Percentiles rank a stretch among this genome's conserved stretches.
phyloP scores from a whole-genome alignment of 2,329 filamentous ascomycete species.

The Clonostachys sp. region DNA sequence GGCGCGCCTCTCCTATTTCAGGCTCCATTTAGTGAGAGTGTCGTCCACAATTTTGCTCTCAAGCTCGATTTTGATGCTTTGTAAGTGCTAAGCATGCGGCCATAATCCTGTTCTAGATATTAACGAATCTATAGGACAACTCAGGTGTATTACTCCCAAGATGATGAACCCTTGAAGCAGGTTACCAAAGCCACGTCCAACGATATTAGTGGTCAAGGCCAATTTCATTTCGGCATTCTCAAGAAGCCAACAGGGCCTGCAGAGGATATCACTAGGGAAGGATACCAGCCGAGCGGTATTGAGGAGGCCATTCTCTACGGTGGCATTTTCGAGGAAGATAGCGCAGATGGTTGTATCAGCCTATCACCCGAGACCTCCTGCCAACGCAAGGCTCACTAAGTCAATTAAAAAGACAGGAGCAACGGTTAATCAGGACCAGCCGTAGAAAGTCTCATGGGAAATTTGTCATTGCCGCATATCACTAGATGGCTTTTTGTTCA shows the following conservation, averaged over 20 bases:
- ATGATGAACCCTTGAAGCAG: constrained; percentile 33
- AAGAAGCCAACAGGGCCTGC: constrained; percentile 51
- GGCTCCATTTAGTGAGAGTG: constrained; percentile 39
- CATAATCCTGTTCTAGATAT: neutral
- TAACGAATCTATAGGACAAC: constrained; percentile 34
- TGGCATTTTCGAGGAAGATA: constrained; percentile 50
- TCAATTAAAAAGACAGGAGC: too few species aligned
- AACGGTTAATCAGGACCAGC: too few species aligned
- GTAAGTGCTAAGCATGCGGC: neutral
- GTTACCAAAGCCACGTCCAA: constrained; percentile 41
- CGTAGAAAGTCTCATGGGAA: too few species aligned
- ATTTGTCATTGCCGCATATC: too few species aligned
- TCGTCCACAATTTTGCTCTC: constrained; percentile 60
- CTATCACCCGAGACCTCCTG: constrained; percentile 4
- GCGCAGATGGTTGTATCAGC: constrained; percentile 28
- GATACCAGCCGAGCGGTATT: constrained; percentile 40
- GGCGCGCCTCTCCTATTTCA: constrained; percentile 38
- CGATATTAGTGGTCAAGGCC: constrained; percentile 51
- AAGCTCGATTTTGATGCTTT: constrained; percentile 48
- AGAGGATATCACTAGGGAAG: constrained; percentile 38
- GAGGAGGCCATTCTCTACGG: constrained; percentile 48
- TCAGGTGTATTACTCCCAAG: constrained; percentile 52
- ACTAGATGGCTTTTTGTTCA: too few species aligned
- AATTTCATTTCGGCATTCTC: constrained; percentile 58
- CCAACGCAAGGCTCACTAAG: too few species aligned